Evolutionary conservation across 441 rosid genomes (phyloP).

Genomic region (Pelargonium fulgidum): DNA sequence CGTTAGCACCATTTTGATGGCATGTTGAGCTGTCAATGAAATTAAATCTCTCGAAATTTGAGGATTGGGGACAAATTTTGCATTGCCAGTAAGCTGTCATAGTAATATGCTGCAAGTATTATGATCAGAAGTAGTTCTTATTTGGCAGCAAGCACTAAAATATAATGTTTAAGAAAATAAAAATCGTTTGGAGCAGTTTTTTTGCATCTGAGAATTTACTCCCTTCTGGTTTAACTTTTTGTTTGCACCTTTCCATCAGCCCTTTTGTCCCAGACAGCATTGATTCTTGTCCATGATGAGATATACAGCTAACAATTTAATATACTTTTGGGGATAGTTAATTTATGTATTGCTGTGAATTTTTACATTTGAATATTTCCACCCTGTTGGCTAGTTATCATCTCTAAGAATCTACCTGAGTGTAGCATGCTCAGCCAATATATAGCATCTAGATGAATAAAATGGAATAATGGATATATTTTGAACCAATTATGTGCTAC

Average conservation of each 20-base stretch:
- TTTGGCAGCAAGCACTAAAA: too few species aligned
- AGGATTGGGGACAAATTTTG: neutral
- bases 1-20: too few species aligned
- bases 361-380: neutral
- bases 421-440: constrained; percentile 4
- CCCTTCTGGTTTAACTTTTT: neutral
- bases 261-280: too few species aligned
- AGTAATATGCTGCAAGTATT: neutral
- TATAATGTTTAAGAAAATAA: too few species aligned
- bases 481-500: neutral
- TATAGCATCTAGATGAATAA: neutral
- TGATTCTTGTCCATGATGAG: too few species aligned
- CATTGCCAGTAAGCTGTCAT: neutral
- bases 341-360: neutral
- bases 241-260: too few species aligned
- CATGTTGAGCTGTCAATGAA: neutral
- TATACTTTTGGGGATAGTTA: neutral
- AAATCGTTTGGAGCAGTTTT: neutral
- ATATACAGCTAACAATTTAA: too few species aligned
- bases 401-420: neutral
- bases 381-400: neutral
- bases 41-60: neutral
- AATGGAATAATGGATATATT: neutral
- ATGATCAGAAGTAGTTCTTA: neutral
- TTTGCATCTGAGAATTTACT: neutral